phyloP scores from a whole-genome alignment of 805 yeast genomes.

The Wickerhamomyces subpelliculosus region DNA sequence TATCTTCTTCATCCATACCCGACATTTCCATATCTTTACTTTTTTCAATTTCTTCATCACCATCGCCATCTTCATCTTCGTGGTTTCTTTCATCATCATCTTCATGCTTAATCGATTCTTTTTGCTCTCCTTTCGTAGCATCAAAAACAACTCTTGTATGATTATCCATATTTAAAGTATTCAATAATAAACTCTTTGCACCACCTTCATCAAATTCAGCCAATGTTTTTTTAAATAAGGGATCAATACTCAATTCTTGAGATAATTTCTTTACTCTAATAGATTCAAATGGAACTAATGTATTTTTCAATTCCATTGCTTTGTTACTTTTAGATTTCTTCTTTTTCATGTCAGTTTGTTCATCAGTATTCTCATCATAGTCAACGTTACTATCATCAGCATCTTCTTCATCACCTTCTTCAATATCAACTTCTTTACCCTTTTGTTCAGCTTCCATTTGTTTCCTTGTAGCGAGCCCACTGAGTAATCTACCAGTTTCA shows the following conservation, averaged over 20 bases:
- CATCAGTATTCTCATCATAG: conserved; percentile 13
- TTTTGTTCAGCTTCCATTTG: conserved; percentile 13
- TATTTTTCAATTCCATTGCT: conserved; percentile 30
- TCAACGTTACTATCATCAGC: conserved; percentile 17
- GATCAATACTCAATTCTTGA: conserved; percentile 62
- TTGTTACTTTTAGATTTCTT: conserved; percentile 19
- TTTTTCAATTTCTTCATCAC: conserved; percentile 2
- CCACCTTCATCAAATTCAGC: conserved; percentile 84
- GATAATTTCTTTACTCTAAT: conserved; percentile 51
- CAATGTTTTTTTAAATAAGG: conserved; percentile 65
- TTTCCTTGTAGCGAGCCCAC: conserved; percentile 56
- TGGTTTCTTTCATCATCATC: conserved; percentile 13
- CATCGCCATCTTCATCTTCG: conserved; percentile 3
- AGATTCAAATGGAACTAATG: conserved; percentile 43
- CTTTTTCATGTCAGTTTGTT: conserved; percentile 17
- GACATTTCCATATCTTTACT: conserved; percentile 2
- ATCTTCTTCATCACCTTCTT: conserved; percentile 17
- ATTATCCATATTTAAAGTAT: conserved; percentile 49
- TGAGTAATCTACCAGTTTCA: conserved; percentile 78
- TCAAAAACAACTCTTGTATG: conserved; percentile 59
- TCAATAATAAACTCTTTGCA: conserved; percentile 59
- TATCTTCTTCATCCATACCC: conserved; percentile 20
- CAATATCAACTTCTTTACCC: conserved; percentile 13
- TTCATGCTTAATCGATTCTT: conserved; percentile 1
- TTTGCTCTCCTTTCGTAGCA: conserved; percentile 32